phyloP scores from a whole-genome alignment of 1,284 basidiomycete species.

The Tetrapyrgos nigripes region DNA sequence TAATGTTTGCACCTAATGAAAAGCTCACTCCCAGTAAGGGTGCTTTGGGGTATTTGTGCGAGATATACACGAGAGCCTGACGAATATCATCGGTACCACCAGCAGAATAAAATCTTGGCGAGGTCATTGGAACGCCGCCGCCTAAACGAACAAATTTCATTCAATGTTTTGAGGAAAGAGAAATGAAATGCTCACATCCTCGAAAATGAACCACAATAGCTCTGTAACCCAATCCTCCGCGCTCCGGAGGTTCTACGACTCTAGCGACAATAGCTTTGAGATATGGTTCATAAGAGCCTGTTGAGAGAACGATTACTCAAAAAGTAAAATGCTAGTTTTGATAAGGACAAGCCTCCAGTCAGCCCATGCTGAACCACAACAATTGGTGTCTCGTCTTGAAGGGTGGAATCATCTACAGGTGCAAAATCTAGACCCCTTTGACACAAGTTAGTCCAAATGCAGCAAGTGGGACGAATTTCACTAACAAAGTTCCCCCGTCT shows the following conservation, averaged over 20 bases:
- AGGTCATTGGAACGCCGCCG: slow-evolving; percentile 84
- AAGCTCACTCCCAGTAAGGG: slow-evolving; percentile 90
- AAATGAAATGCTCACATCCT: slow-evolving; percentile 68
- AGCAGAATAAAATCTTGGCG: slow-evolving; percentile 86
- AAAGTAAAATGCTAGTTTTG: not conserved
- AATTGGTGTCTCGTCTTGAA: slow-evolving; percentile 76
- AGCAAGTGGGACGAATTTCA: slow-evolving; percentile 1
- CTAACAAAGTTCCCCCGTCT: slow-evolving; percentile 57
- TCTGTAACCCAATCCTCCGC: slow-evolving; percentile 20
- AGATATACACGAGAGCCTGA: slow-evolving; percentile 81
- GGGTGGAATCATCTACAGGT: slow-evolving; percentile 56
- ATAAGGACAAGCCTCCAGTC: slow-evolving; percentile 69
- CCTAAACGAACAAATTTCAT: slow-evolving; percentile 45
- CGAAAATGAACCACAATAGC: slow-evolving; percentile 68
- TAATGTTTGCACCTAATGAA: slow-evolving; percentile 91
- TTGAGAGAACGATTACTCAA: not conserved
- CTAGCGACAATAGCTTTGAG: slow-evolving; percentile 77
- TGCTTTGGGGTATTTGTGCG: slow-evolving; percentile 77
- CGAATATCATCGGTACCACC: slow-evolving; percentile 88
- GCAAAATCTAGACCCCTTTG: slow-evolving; percentile 78
- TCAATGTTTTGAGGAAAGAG: not conserved
- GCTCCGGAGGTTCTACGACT: slow-evolving; percentile 4
- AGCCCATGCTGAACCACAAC: slow-evolving; percentile 89
- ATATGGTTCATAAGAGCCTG: slow-evolving; percentile 89
- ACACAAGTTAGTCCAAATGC: slow-evolving; percentile 6